phyloP scores from a whole-genome alignment of 2,329 filamentous ascomycete species.

The Chaetomium globosum region DNA sequence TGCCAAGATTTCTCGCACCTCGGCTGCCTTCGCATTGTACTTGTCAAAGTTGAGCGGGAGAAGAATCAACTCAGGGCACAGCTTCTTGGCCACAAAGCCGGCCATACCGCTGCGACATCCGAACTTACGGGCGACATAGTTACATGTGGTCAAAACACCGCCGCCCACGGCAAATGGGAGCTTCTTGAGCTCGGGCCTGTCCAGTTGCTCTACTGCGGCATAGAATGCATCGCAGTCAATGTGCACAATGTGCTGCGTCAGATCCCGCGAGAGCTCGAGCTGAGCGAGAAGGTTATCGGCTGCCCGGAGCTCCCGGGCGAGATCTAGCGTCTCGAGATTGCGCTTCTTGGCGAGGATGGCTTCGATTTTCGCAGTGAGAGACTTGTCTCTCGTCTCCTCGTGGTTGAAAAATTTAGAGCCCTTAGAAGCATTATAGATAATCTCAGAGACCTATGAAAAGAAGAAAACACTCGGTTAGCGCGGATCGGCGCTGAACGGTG shows the following conservation, averaged over 20 bases:
- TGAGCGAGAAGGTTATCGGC: conserved; percentile 81
- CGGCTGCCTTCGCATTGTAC: conserved; percentile 85
- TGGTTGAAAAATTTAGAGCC: conserved; percentile 95
- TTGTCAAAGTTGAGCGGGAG: conserved; percentile 87
- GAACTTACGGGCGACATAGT: conserved; percentile 87
- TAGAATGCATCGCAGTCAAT: conserved; percentile 97
- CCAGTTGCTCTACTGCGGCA: conserved; percentile 85
- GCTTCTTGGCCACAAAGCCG: conserved; percentile 88
- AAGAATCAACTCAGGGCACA: conserved; percentile 83
- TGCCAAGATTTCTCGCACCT: conserved; percentile 78
- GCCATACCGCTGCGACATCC: conserved; percentile 96
- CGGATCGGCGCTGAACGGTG: too few relatives aligned
- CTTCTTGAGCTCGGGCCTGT: conserved; percentile 79
- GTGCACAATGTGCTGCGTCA: conserved; percentile 84
- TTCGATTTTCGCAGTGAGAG: conserved; percentile 82
- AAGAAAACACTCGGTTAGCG: conserved; percentile 14
- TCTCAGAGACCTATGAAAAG: conserved; percentile 72
- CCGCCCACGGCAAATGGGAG: conserved; percentile 87
- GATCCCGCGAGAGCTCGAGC: conserved; percentile 75
- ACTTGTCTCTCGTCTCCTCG: conserved; percentile 79
- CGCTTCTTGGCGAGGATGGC: conserved; percentile 74
- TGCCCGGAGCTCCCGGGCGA: conserved; percentile 70
- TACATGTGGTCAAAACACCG: conserved; percentile 69
- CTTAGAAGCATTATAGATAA: conserved; percentile 96
- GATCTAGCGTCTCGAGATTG: conserved; percentile 73